Percentiles rank a stretch among this genome's conserved stretches.
These are phyloP conservation scores for Volvox carteri DNA, from an alignment of 163 green algal genomes.

Conservation along the genomic window DNA sequence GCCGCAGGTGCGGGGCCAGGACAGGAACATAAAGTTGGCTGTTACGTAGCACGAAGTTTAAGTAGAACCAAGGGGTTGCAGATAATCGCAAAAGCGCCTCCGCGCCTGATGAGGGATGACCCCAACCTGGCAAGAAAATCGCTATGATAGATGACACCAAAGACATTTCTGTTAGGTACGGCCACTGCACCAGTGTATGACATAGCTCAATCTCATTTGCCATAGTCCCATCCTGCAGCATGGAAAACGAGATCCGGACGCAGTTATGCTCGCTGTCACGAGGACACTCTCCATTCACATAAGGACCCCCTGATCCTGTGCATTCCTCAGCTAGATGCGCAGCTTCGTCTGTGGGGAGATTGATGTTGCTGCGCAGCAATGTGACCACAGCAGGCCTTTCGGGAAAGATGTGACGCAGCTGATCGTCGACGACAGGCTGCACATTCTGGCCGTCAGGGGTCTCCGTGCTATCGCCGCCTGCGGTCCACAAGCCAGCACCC, in stretches of 20 bases:
- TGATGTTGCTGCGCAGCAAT: constrained; percentile 59
- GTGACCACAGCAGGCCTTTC: constrained; percentile 55
- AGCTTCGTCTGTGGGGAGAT: constrained; percentile 64
- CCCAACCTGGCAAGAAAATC: constrained; percentile 72
- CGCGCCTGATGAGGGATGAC: constrained; percentile 14
- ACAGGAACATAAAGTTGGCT: constrained; percentile 82
- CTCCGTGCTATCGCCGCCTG: background rate
- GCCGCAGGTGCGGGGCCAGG: constrained; percentile 61
- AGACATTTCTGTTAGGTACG: constrained; percentile 86
- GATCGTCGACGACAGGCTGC: constrained; percentile 39
- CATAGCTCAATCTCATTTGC: constrained; percentile 77
- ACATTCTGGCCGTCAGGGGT: constrained; percentile 12
- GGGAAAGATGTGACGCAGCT: constrained; percentile 24
- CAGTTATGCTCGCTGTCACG: background rate
- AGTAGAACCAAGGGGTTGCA: constrained; percentile 83
- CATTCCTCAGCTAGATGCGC: constrained; percentile 56
- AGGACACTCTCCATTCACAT: constrained; percentile 19
- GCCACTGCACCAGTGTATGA: constrained; percentile 83
- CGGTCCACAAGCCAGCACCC: background rate
- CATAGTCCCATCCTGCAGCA: constrained; percentile 80
- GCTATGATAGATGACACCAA: constrained; percentile 74
- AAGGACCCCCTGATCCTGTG: background rate
- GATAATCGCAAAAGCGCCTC: constrained; percentile 49
- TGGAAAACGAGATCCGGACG: constrained; percentile 58
- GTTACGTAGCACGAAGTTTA: constrained; percentile 85